Conservation (phyloP, 164 flowering plant species). For the Santalum album region DNA sequence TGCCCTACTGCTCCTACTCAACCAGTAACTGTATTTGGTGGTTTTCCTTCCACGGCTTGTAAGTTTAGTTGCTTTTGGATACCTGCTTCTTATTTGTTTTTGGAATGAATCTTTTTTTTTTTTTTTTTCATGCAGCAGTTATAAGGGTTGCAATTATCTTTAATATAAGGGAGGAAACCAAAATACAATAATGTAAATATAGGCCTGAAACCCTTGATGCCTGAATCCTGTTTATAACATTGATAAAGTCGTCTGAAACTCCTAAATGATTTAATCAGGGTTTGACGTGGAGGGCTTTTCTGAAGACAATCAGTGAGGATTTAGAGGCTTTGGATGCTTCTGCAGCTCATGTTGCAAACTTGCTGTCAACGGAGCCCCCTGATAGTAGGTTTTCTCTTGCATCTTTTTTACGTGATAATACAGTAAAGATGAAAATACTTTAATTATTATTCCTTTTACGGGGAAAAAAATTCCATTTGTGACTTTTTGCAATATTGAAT, state of each 20-base stretch:
- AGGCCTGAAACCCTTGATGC: too few relatives aligned
- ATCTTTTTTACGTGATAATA: neutral
- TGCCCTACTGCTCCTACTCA: slow-evolving; percentile 6
- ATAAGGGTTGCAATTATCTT: too few relatives aligned
- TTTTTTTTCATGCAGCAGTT: too few relatives aligned
- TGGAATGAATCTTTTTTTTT: too few relatives aligned
- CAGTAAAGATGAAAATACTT: neutral
- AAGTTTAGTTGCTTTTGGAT: neutral
- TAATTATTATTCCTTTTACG: neutral
- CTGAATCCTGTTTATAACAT: neutral
- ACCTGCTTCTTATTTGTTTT: neutral
- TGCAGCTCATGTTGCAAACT: slow-evolving; percentile 2
- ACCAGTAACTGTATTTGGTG: neutral
- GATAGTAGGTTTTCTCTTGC: neutral
- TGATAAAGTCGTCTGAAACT: neutral
- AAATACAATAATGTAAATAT: too few relatives aligned
- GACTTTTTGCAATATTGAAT: neutral
- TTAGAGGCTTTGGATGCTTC: slow-evolving; percentile 5
- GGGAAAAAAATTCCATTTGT: neutral
- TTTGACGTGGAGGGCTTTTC: neutral
- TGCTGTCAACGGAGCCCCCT: neutral
- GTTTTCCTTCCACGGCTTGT: slow-evolving; percentile 4
- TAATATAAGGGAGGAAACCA: too few relatives aligned
- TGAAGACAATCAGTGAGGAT: neutral
- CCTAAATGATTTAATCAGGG: slow-evolving; percentile 1